Base-by-base conservation (phyloP, 176 grass and related monocot species). In the Avena eriantha region DNA sequence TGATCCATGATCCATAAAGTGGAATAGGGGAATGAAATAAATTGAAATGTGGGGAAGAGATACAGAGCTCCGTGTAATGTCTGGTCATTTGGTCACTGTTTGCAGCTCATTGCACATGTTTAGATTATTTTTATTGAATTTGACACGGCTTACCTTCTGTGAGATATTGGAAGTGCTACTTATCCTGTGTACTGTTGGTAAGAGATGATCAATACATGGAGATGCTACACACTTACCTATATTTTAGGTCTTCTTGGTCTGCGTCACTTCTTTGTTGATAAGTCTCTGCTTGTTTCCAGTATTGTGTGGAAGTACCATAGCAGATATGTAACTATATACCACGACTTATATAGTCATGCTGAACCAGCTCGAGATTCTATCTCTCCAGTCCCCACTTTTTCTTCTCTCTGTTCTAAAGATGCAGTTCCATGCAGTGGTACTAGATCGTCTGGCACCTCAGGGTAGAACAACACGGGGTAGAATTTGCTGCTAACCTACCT, bases 101-200 rank as follows among this genome's bases (percentile, higher is more conserved):
- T 89, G 33, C 47, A 68, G 57, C 58, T 46, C 76, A 6, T 47
- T 80, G 21, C 10, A 17, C 48, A 34, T 88, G 39, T 23, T 78
- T 39, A 80, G 19, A 83, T 19, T 18, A 68, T 82, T 82, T 67
- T 77, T 18, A 19, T 88, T 83, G 71, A 12, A 47, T 70, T 78
- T 10, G 1, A 35, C n/a, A 26, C 4, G 8, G 34, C 10, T 58
- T 41, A 18, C 35, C 13, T 19, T 69, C 51, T 6, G 0, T 3
- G 53, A 4, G 8, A 53, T 10, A n/a, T 22, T 41, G 0, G 21
- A 72, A 41, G 23, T 21, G 45, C 29, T 8, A 66, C 63, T 66
- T 66, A 4, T 82, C 29, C 4, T 45, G 31, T 7, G 4, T 7
- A 56, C 2, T 16, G n/a, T 67, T 67, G 26, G 16, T 76, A 54